Percentiles rank a stretch among this genome's conserved stretches.
Conservation (phyloP, 192 early-diverging fungal species). For the Gryganskiella cystojenkinii region DNA sequence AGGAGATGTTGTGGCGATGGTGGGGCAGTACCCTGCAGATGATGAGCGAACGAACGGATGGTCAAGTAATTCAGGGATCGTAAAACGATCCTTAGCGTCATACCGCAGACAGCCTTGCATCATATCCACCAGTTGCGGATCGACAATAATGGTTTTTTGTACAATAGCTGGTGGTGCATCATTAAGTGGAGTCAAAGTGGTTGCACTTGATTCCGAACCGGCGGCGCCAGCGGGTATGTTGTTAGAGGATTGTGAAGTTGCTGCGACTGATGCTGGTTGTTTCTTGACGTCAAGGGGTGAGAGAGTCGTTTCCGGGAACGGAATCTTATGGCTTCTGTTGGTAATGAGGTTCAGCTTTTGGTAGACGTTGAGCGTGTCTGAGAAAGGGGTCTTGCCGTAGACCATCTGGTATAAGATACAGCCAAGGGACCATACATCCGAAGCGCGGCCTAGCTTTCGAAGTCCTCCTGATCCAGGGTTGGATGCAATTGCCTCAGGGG, state of each 20-base stretch:
- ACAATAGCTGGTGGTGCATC: too few species aligned
- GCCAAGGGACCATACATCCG: conserved; percentile 93
- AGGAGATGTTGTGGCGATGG: too few species aligned
- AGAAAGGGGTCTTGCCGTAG: conserved; percentile 88
- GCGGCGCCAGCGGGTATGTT: too few species aligned
- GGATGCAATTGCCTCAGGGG: conserved; percentile 86
- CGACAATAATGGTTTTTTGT: too few species aligned
- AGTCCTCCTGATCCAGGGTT: conserved; percentile 21
- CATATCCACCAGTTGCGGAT: too few species aligned
- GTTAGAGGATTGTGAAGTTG: not conserved
- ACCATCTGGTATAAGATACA: conserved; percentile 95
- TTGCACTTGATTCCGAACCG: too few species aligned
- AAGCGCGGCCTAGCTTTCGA: conserved; percentile 76
- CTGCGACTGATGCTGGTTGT: conserved; percentile 1
- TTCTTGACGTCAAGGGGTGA: conserved; percentile 15
- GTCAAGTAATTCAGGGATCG: too few species aligned
- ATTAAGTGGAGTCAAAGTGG: too few species aligned
- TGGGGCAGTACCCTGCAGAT: too few species aligned
- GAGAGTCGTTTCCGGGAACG: conserved; percentile 57
- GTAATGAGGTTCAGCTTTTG: conserved; percentile 80
- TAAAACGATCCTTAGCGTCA: too few species aligned
- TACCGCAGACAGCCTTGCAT: too few species aligned
- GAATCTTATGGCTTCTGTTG: conserved; percentile 73
- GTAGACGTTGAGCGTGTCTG: conserved; percentile 67
- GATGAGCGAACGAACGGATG: too few species aligned